These are phyloP conservation scores for Melanomma pulvis-pyrius DNA, from an alignment of 495 filamentous ascomycete genomes.

Conservation along the genomic window DNA sequence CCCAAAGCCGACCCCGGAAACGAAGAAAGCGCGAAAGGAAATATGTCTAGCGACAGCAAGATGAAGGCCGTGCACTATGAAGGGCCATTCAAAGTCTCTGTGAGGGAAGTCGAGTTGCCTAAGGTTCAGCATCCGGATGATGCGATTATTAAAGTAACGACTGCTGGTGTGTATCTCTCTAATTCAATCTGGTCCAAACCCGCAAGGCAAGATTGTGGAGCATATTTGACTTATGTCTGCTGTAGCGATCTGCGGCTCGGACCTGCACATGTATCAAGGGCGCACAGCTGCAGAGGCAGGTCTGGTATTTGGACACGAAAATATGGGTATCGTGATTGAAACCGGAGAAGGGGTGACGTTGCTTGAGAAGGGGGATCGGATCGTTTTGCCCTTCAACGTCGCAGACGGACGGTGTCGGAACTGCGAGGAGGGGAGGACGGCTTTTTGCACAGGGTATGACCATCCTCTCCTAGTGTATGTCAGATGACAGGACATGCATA, in stretches of 20 bases:
- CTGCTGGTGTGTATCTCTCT: conserved; percentile 48
- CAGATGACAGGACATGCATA: not conserved
- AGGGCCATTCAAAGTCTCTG: conserved; percentile 53
- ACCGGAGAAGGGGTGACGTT: conserved; percentile 54
- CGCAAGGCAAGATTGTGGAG: not conserved
- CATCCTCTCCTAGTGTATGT: not conserved
- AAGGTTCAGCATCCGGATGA: conserved; percentile 59
- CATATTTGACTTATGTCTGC: not conserved
- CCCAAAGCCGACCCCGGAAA: too few species aligned
- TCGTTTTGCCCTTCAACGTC: conserved; percentile 63
- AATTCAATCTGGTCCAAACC: too few species aligned
- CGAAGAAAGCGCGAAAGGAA: too few species aligned
- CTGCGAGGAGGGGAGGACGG: too few species aligned
- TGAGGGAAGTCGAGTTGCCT: conserved; percentile 55
- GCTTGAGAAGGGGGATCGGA: conserved; percentile 45
- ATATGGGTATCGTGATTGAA: conserved; percentile 56
- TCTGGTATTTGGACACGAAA: conserved; percentile 59
- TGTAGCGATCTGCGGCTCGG: conserved; percentile 57
- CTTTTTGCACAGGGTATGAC: too few species aligned
- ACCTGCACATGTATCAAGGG: conserved; percentile 57
- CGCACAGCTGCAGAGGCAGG: conserved; percentile 17
- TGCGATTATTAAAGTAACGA: conserved; percentile 60
- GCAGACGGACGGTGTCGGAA: too few species aligned
- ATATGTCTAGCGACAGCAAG: too few species aligned
- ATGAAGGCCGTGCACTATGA: conserved; percentile 63